phyloP scores from a whole-genome alignment of 129 eudicot genomes.

The Ambrosia artemisiifolia region DNA sequence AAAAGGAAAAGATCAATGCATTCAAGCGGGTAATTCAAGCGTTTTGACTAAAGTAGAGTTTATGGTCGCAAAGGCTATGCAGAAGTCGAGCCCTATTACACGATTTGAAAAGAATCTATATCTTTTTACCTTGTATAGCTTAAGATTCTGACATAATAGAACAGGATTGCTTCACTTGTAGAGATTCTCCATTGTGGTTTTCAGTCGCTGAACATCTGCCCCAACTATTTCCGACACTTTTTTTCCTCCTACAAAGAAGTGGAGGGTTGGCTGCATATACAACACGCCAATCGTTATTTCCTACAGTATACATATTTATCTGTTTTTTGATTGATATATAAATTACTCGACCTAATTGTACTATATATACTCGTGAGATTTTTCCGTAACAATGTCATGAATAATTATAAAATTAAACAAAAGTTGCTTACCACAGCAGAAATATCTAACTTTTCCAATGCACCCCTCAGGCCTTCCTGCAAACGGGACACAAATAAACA shows the following conservation, averaged over 20 bases:
- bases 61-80: no score
- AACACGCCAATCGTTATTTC: not conserved
- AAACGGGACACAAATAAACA: slow-evolving; percentile 12
- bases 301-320: not conserved
- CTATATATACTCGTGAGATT: not conserved
- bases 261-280: slow-evolving; percentile 72
- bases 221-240: slow-evolving; percentile 73
- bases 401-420: not conserved
- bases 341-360: not conserved
- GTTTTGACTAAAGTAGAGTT: no score
- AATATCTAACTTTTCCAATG: slow-evolving; percentile 49
- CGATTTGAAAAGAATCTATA: no score
- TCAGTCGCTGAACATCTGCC: slow-evolving; percentile 61
- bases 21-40: no score
- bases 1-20: no score
- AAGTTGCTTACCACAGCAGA: slow-evolving; percentile 62
- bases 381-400: not conserved
- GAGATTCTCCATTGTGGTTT: slow-evolving; percentile 60
- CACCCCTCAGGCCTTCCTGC: slow-evolving; percentile 61
- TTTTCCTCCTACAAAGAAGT: slow-evolving; percentile 71
- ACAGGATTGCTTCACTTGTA: slow-evolving; percentile 44
- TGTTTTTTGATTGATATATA: not conserved
- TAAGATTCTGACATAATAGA: no score
- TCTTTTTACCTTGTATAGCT: no score
- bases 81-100: no score